A percentile compares a stretch with the other conserved stretches of the same genome.
Conservation (phyloP, 2,329 filamentous ascomycete species). For the Fusarium irregulare region DNA sequence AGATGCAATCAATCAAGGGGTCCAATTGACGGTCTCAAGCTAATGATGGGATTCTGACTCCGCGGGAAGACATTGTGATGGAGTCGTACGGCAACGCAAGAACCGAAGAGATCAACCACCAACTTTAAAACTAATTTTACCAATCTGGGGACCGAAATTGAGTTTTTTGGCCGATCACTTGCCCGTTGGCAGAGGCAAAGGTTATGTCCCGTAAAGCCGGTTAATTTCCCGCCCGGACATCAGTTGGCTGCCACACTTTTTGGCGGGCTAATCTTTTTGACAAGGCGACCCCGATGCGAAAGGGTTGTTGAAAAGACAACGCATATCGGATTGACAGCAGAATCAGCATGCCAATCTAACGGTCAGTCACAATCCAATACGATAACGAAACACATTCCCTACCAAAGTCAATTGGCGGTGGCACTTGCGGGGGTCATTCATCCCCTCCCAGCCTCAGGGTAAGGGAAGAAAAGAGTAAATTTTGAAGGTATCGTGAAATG, state of each 20-base stretch:
- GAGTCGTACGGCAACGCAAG: not conserved
- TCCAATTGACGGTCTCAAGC: not conserved
- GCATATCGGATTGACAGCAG: not conserved
- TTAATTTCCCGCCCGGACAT: not conserved
- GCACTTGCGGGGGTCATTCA: not conserved
- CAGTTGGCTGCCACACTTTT: constrained; percentile 1
- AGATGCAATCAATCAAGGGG: not conserved
- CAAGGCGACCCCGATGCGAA: not conserved
- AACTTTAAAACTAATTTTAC: not conserved
- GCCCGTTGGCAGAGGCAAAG: not conserved
- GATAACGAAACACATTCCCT: not conserved
- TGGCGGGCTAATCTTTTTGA: constrained; percentile 3
- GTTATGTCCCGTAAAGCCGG: not conserved
- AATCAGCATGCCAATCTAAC: not conserved
- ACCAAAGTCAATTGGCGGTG: not conserved
- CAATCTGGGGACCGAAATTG: not conserved
- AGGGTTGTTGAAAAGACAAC: not conserved
- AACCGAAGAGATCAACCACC: not conserved
- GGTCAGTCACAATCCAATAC: not conserved
- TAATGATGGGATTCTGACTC: not conserved
- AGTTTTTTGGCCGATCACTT: not conserved
- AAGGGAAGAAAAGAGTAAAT: not conserved
- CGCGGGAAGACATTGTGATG: not conserved
- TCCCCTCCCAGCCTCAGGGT: not conserved
- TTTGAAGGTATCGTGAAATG: constrained; percentile 32